These are phyloP conservation scores for Cydonia oblonga DNA, from an alignment of 331 rosid species.

Conservation along the genomic window DNA sequence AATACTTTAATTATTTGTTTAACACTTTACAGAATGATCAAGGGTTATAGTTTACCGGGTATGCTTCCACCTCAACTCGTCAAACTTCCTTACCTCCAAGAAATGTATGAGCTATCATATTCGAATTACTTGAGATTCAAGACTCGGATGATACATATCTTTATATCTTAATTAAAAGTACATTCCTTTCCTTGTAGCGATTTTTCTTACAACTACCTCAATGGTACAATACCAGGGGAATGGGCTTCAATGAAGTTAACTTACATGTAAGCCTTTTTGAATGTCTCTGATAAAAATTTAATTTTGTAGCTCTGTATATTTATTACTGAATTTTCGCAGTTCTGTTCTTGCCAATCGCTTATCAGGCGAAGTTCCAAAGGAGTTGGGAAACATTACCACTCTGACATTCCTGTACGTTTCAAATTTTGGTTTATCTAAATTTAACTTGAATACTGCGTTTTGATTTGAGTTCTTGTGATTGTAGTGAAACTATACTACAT, in stretches of 20 bases:
- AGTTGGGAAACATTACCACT: conserved; percentile 51
- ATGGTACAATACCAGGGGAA: conserved; percentile 60
- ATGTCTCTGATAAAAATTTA: neutral
- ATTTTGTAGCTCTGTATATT: neutral
- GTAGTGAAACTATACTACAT: neutral
- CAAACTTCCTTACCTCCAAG: conserved; percentile 60
- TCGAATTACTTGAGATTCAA: neutral
- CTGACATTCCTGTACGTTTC: conserved; percentile 45
- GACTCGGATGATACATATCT: neutral
- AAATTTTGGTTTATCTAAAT: too few relatives aligned
- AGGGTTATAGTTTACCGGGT: conserved; percentile 54
- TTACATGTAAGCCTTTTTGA: conserved; percentile 35
- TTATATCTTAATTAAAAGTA: neutral
- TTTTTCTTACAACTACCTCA: conserved; percentile 56
- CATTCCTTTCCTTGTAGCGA: conserved; percentile 33
- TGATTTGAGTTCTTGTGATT: too few relatives aligned
- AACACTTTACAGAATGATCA: conserved; percentile 34
- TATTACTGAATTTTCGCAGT: conserved; percentile 32
- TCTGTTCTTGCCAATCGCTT: conserved; percentile 55
- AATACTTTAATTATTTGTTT: neutral
- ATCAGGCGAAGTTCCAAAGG: conserved; percentile 67
- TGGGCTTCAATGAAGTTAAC: conserved; percentile 55
- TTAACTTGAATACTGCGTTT: too few relatives aligned
- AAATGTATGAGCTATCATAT: conserved; percentile 34
- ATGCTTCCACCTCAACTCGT: conserved; percentile 75